A percentile compares a stretch with the other conserved stretches of the same genome.
Evolutionary conservation across 768 basidiomycete genomes (phyloP).

Genomic region (Phaeolepiota aurea): DNA sequence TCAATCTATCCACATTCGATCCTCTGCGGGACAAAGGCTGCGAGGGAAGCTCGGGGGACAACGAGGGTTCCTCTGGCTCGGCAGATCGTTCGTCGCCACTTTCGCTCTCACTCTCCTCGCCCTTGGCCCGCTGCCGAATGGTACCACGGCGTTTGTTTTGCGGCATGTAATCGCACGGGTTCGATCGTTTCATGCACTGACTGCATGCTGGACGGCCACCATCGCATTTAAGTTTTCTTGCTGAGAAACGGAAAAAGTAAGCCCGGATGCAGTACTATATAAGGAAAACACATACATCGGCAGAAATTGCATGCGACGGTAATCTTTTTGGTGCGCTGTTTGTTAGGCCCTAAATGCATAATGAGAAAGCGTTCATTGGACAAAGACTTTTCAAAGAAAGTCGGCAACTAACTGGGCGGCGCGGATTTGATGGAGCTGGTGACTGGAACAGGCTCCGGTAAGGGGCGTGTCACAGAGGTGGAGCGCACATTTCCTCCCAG

Average conservation of each 20-base stretch:
- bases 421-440: slow-evolving; percentile 23
- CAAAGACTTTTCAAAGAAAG: slow-evolving; percentile 8
- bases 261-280: slow-evolving; percentile 5
- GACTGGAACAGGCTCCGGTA: slow-evolving; percentile 29
- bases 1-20: slow-evolving; percentile 37
- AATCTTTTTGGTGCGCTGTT: slow-evolving; percentile 76
- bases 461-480: slow-evolving; percentile 31
- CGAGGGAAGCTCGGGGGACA: slow-evolving; percentile 49
- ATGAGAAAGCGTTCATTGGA: not conserved
- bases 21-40: slow-evolving; percentile 38
- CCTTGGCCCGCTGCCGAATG: slow-evolving; percentile 41
- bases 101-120: slow-evolving; percentile 60
- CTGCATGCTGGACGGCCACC: slow-evolving; percentile 77
- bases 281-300: slow-evolving; percentile 53
- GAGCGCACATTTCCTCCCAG: slow-evolving; percentile 35
- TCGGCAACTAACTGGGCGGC: slow-evolving; percentile 14
- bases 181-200: slow-evolving; percentile 73
- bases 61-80: slow-evolving; percentile 41
- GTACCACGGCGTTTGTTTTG: slow-evolving; percentile 68
- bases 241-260: slow-evolving; percentile 39
- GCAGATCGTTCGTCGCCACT: slow-evolving; percentile 54
- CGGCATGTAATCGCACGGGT: slow-evolving; percentile 75
- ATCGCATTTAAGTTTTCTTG: slow-evolving; percentile 84
- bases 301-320: slow-evolving; percentile 89
- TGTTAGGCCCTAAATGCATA: slow-evolving; percentile 34